Percentiles rank a stretch among this genome's conserved stretches.
phyloP scores from a whole-genome alignment of 2,329 filamentous ascomycete genomes.

The Alternaria solani region DNA sequence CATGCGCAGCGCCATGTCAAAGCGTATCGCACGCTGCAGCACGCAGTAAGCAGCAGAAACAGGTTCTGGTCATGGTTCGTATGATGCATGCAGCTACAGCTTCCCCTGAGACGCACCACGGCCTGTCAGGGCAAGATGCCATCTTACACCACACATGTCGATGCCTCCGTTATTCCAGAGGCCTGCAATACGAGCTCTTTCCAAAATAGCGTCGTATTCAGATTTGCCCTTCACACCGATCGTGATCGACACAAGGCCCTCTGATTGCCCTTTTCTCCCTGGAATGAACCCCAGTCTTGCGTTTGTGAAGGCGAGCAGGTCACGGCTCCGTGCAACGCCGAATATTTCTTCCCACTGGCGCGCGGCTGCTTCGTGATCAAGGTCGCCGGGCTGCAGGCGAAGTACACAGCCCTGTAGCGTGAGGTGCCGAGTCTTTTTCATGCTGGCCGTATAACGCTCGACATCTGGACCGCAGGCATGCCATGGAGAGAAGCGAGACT shows the following conservation, averaged over 20 bases:
- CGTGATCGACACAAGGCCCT: conserved; percentile 51
- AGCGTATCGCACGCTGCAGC: neutral
- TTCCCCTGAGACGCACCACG: conserved; percentile 25
- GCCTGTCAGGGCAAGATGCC: conserved; percentile 46
- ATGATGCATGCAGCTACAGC: conserved; percentile 22
- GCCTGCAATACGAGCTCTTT: conserved; percentile 42
- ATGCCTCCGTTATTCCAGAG: conserved; percentile 45
- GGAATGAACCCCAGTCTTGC: conserved; percentile 49
- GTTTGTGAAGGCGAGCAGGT: conserved; percentile 50
- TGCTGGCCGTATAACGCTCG: conserved; percentile 45
- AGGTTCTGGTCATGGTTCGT: neutral
- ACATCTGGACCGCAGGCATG: conserved; percentile 54
- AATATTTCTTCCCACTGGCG: conserved; percentile 55
- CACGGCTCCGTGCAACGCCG: conserved; percentile 52
- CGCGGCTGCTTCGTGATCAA: conserved; percentile 47
- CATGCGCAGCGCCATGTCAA: neutral
- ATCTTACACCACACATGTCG: conserved; percentile 51
- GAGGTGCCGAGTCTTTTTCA: conserved; percentile 50
- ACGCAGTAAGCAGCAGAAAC: neutral
- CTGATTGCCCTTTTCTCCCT: conserved; percentile 42
- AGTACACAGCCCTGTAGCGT: conserved; percentile 48
- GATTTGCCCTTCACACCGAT: conserved; percentile 50
- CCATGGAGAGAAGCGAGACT: conserved; percentile 54
- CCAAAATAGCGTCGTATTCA: conserved; percentile 42
- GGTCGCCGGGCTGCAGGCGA: conserved; percentile 50